Percentiles rank a stretch among this genome's conserved stretches.
These are phyloP conservation scores for Phytophthora pistaciae DNA, from an alignment of 352 stramenopile genomes.

Conservation along the genomic window DNA sequence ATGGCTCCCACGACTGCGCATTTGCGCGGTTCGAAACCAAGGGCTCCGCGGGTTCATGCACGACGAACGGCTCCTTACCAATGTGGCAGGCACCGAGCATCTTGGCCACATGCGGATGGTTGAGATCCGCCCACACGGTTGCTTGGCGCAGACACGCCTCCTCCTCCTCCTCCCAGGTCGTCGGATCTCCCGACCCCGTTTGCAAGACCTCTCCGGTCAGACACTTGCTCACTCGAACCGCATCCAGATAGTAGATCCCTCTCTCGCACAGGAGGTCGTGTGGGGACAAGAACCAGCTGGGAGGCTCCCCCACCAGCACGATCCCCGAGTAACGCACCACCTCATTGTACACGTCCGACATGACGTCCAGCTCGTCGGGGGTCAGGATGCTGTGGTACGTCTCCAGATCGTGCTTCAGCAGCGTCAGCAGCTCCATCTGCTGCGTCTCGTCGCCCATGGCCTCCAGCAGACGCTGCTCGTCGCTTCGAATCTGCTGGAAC, in stretches of 20 bases:
- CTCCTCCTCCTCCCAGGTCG: constrained; percentile 26
- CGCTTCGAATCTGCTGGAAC: constrained; percentile 15
- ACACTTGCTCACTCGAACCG: constrained; percentile 33
- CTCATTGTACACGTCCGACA: constrained; percentile 30
- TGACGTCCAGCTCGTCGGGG: constrained; percentile 29
- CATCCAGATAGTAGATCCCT: constrained; percentile 28
- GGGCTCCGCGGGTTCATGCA: constrained; percentile 28
- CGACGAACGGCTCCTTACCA: constrained; percentile 35
- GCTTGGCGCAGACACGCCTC: constrained; percentile 36
- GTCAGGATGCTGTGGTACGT: constrained; percentile 19
- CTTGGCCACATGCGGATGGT: constrained; percentile 40
- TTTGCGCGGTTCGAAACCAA: constrained; percentile 22
- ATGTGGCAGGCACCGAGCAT: constrained; percentile 38
- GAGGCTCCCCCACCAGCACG: constrained; percentile 22
- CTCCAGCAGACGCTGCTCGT: constrained; percentile 20
- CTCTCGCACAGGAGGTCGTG: constrained; percentile 17
- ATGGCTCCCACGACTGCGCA: constrained; percentile 27
- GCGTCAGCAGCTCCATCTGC: constrained; percentile 33
- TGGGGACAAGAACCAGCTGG: constrained; percentile 35
- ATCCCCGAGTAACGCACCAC: constrained; percentile 23
- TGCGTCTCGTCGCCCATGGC: constrained; percentile 33
- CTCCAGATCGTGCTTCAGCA: constrained; percentile 26
- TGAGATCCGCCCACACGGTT: constrained; percentile 33
- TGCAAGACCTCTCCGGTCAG: constrained; percentile 16
- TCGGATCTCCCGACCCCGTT: constrained; percentile 10